phyloP scores from a whole-genome alignment of 2,329 filamentous ascomycete genomes.

The Penicillium italicum region DNA sequence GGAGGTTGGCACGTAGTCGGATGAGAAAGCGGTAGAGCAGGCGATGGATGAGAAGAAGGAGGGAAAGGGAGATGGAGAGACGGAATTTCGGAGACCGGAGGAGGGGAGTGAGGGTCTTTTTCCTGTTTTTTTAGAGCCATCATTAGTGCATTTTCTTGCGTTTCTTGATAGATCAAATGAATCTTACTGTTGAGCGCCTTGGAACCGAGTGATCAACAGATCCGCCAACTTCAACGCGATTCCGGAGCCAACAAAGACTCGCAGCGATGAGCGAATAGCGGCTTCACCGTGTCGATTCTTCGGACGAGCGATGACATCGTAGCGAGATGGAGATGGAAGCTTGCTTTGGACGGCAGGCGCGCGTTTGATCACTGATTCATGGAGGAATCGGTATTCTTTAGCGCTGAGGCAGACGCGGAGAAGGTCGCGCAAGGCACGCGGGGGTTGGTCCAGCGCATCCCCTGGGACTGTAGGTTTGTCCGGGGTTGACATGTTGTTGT shows the following conservation, averaged over 20 bases:
- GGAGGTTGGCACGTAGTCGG: conserved; percentile 71
- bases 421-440: conserved; percentile 76
- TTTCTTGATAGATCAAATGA: background rate
- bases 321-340: conserved; percentile 49
- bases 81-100: conserved; percentile 65
- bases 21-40: conserved; percentile 86
- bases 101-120: conserved; percentile 39
- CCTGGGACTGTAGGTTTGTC: conserved; percentile 12
- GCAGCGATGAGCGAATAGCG: conserved; percentile 66
- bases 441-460: conserved; percentile 50
- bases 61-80: conserved; percentile 75
- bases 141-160: background rate
- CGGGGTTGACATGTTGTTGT: conserved; percentile 24
- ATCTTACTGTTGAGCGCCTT: conserved; percentile 24
- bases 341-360: conserved; percentile 58
- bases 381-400: conserved; percentile 79
- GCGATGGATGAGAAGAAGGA: conserved; percentile 83
- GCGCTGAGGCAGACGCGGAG: conserved; percentile 80
- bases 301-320: conserved; percentile 50
- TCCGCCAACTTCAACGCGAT: conserved; percentile 63
- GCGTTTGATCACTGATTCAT: conserved; percentile 76
- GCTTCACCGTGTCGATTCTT: conserved; percentile 66
- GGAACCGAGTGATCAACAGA: conserved; percentile 39
- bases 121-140: conserved; percentile 23
- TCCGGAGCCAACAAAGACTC: conserved; percentile 65